Base-by-base conservation (phyloP, 1,284 basidiomycete genomes). In the Sparassis latifolia region DNA sequence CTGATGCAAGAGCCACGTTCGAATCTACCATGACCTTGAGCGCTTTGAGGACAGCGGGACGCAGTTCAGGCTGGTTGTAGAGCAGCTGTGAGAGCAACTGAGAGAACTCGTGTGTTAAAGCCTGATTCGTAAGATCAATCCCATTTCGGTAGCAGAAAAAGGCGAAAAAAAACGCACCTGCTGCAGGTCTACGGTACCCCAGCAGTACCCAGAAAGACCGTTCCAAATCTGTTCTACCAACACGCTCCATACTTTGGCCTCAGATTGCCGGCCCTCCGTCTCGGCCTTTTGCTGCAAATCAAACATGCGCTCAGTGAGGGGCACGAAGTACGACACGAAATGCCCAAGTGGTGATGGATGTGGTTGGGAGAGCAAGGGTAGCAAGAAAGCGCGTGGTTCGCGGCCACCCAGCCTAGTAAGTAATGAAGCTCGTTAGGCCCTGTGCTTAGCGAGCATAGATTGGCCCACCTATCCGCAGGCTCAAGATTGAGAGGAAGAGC, bases 191-290 rank as follows among this genome's bases (percentile, higher is more conserved):
- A 68, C 60, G 40, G 80, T 69, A 20, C 72, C 78, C 63, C 78
- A 77, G 57, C 94, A 86, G 69, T 97, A 97, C 12, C 89, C 82
- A 3, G 86, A 83, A 56, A 98, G 80, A 47, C 95, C 93, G 53
- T 82, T 78, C 96, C 96, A 98, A 44, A 97, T 83, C 68, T 99
- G 96, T 33, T 88, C 84, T 38, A 97, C 85, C 33, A 98, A 77
- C 7, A 96, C 92, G 59, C 84, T 89, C 88, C 92, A 97, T 44
- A 97, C 84, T 69, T 98, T 98, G 20, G 88, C 89, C 68, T 98
- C 94, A 4, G 91, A 82, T 44, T 75, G 76, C 44, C 85, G 81
- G 10, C 79, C 82, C 44, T 82, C 84, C 3, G 75, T 70, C 54
- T 89, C 86, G 0, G 90, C 87, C 4, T 77, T 81, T 67, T 84